Conservation (phyloP, 108 stramenopile genomes). For the Pseudonitzschia delicatissima region DNA sequence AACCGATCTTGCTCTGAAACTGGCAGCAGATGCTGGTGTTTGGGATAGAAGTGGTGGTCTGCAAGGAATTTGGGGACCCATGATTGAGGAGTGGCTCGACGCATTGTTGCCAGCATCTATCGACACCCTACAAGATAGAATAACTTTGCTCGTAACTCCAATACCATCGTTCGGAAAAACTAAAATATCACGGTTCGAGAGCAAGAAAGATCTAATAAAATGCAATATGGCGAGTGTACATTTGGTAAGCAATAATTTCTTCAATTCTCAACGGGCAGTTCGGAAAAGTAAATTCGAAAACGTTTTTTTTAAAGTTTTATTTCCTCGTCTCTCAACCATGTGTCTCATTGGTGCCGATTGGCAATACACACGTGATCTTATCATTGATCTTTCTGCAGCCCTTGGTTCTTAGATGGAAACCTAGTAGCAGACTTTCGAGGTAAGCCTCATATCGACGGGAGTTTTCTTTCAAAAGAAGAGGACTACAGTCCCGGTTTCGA, state of each 20-base stretch:
- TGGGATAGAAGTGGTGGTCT: slow-evolving; percentile 81
- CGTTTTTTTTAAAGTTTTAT: no score
- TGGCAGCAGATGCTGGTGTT: slow-evolving; percentile 71
- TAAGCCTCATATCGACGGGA: slow-evolving; percentile 69
- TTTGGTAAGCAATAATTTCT: slow-evolving; percentile 43
- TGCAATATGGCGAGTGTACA: slow-evolving; percentile 92
- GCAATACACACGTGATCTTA: not conserved
- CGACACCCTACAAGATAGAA: slow-evolving; percentile 24
- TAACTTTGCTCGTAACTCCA: slow-evolving; percentile 62
- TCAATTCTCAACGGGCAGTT: no score
- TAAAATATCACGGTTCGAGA: slow-evolving; percentile 57
- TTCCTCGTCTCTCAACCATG: no score
- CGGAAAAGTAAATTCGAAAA: no score
- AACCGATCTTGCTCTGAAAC: slow-evolving; percentile 71
- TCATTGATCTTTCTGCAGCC: slow-evolving; percentile 29
- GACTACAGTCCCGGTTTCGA: slow-evolving; percentile 40
- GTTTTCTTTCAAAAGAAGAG: slow-evolving; percentile 52
- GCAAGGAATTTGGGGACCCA: slow-evolving; percentile 85
- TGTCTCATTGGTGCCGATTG: not conserved
- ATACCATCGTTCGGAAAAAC: slow-evolving; percentile 63
- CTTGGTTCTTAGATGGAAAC: slow-evolving; percentile 86
- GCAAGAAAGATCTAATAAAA: slow-evolving; percentile 68
- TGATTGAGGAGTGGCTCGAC: slow-evolving; percentile 85
- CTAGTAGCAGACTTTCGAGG: slow-evolving; percentile 53
- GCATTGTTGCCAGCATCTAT: slow-evolving; percentile 54